phyloP scores from a whole-genome alignment of 106 monocot genomes.

The Dendrobium officinale region DNA sequence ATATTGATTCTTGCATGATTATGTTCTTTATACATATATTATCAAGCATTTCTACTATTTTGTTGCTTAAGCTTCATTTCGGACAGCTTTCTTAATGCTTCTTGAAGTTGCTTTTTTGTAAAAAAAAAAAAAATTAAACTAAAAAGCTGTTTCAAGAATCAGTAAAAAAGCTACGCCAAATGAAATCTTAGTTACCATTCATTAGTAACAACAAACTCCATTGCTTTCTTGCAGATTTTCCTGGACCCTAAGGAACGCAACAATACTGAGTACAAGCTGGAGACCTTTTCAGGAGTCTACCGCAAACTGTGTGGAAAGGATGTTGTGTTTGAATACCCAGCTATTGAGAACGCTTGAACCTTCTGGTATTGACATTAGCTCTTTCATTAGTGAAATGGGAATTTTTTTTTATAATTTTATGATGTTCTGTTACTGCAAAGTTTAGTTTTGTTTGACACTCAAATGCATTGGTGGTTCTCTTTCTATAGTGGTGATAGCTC shows the following conservation, averaged over 20 bases:
- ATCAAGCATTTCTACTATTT: not conserved
- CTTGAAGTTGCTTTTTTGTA: too few relatives aligned
- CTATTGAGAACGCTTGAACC: slow-evolving; percentile 26
- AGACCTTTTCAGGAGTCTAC: slow-evolving; percentile 54
- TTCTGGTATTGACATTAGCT: not conserved
- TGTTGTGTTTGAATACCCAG: slow-evolving; percentile 67
- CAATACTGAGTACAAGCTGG: slow-evolving; percentile 62
- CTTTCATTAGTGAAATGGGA: not conserved
- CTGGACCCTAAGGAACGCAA: slow-evolving; percentile 66
- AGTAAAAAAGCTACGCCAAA: too few relatives aligned
- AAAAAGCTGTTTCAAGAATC: too few relatives aligned
- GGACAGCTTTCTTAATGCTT: too few relatives aligned
- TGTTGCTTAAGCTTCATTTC: not conserved
- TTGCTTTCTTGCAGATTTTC: slow-evolving; percentile 10
- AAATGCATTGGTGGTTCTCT: too few relatives aligned
- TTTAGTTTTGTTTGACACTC: not conserved
- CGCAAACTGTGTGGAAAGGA: slow-evolving; percentile 66
- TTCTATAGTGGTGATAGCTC: too few relatives aligned
- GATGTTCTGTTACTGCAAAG: not conserved
- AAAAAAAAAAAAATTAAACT: too few relatives aligned
- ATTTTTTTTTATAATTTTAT: not conserved
- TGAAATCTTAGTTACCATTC: not conserved
- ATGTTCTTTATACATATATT: too few relatives aligned
- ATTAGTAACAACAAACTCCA: not conserved
- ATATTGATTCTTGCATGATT: too few relatives aligned